phyloP scores from a whole-genome alignment of 768 basidiomycete species.

The Tulasnella sp. region DNA sequence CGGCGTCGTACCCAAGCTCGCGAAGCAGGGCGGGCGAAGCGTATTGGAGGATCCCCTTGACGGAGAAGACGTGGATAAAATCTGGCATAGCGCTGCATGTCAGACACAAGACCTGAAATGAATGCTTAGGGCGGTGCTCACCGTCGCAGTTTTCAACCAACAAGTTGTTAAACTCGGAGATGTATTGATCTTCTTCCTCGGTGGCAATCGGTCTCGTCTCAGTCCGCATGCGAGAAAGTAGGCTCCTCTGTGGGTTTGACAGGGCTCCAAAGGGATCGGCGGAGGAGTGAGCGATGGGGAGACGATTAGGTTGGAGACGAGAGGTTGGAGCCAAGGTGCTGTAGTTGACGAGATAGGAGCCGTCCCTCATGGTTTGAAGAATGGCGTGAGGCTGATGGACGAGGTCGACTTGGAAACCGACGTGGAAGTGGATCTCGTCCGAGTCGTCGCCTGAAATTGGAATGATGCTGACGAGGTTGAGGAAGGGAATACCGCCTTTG shows the following conservation, averaged over 20 bases:
- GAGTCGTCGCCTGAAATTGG: conserved; percentile 70
- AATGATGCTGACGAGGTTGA: conserved; percentile 87
- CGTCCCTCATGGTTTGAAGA: conserved; percentile 67
- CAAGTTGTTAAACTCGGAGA: conserved; percentile 28
- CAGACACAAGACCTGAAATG: background rate
- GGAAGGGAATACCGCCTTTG: conserved; percentile 76
- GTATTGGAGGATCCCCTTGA: conserved; percentile 90
- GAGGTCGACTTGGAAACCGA: conserved; percentile 95
- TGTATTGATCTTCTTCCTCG: conserved; percentile 21
- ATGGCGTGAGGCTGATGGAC: conserved; percentile 80
- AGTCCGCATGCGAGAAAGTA: conserved; percentile 10
- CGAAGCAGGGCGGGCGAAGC: conserved; percentile 72
- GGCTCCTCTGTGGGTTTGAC: conserved; percentile 16
- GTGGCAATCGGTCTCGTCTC: background rate
- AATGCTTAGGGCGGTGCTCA: conserved; percentile 22
- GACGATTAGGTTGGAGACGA: conserved; percentile 6
- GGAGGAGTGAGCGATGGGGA: background rate
- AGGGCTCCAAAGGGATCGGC: conserved; percentile 7
- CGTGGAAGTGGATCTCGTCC: conserved; percentile 72
- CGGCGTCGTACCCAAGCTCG: conserved; percentile 79
- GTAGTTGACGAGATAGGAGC: conserved; percentile 67
- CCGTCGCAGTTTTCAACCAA: conserved; percentile 38
- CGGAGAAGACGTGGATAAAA: conserved; percentile 82
- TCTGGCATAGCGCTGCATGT: conserved; percentile 44
- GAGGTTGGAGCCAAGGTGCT: conserved; percentile 24